A percentile compares a stretch with the other conserved stretches of the same genome.
Evolutionary conservation across 2,329 filamentous ascomycete species (phyloP).

Genomic region (Emericellopsis atlantica): DNA sequence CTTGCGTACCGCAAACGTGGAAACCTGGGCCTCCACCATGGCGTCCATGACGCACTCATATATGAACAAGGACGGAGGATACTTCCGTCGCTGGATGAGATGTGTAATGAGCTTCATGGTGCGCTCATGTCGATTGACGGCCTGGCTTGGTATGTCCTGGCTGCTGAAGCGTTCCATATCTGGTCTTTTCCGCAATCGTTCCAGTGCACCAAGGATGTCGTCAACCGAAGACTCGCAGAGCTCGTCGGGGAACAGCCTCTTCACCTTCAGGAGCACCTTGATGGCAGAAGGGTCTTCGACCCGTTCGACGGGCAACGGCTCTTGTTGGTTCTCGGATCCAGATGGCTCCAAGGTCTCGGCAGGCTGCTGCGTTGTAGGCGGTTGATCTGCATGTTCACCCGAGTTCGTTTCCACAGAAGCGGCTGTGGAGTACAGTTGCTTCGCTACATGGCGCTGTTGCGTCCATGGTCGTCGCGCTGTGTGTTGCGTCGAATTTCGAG

Average conservation of each 20-base stretch:
- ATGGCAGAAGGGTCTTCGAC: too few relatives aligned
- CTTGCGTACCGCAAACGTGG: conserved; percentile 45
- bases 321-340: too few relatives aligned
- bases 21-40: conserved; percentile 57
- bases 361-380: too few relatives aligned
- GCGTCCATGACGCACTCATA: conserved; percentile 67
- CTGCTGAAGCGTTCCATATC: background rate
- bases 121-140: conserved; percentile 7
- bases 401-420: too few relatives aligned
- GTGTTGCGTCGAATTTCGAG: background rate
- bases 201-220: too few relatives aligned
- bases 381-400: too few relatives aligned
- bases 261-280: too few relatives aligned
- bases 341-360: too few relatives aligned
- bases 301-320: too few relatives aligned
- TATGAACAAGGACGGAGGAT: conserved; percentile 42
- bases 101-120: conserved; percentile 36
- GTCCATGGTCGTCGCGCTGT: background rate
- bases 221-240: too few relatives aligned
- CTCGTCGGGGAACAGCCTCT: too few relatives aligned
- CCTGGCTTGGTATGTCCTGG: background rate
- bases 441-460: background rate
- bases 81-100: conserved; percentile 41
- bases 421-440: background rate
- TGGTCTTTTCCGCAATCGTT: conserved; percentile 8